Conservation (phyloP, 768 basidiomycete genomes). For the Xerocomellus dryophilus region DNA sequence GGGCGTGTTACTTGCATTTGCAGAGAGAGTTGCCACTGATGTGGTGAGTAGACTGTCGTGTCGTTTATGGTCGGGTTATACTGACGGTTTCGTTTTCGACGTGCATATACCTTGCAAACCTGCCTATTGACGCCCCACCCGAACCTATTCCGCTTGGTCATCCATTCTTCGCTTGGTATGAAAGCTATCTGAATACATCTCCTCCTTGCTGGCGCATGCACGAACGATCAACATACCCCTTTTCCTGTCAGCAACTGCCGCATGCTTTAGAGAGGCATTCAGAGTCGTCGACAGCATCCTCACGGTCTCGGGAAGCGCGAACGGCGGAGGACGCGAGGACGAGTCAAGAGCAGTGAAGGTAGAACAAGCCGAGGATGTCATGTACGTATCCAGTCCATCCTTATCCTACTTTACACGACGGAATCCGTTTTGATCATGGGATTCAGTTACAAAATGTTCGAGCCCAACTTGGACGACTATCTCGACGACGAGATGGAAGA, state of each 20-base stretch:
- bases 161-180: neutral
- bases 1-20: slow-evolving; percentile 74
- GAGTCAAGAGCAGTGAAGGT: slow-evolving; percentile 35
- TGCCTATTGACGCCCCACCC: neutral
- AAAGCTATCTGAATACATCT: slow-evolving; percentile 86
- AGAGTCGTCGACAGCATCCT: slow-evolving; percentile 77
- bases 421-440: neutral
- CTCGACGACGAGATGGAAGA: slow-evolving; percentile 90
- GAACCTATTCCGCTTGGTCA: neutral
- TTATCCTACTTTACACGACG: slow-evolving; percentile 1
- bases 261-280: slow-evolving; percentile 86
- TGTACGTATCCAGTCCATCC: slow-evolving; percentile 48
- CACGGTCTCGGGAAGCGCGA: slow-evolving; percentile 41
- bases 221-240: slow-evolving; percentile 67
- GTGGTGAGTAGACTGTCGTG: slow-evolving; percentile 52
- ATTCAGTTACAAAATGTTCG: slow-evolving; percentile 88
- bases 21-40: slow-evolving; percentile 80
- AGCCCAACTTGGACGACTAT: slow-evolving; percentile 96
- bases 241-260: slow-evolving; percentile 84
- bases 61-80: neutral
- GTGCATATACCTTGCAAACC: neutral
- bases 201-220: slow-evolving; percentile 70
- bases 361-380: slow-evolving; percentile 72
- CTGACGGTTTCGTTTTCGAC: neutral
- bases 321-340: slow-evolving; percentile 1